Evolutionary conservation across 805 yeast genomes (phyloP), one percentile per base, ranked within the genome.

Genomic region (Metschnikowia corniflorae): DNA sequence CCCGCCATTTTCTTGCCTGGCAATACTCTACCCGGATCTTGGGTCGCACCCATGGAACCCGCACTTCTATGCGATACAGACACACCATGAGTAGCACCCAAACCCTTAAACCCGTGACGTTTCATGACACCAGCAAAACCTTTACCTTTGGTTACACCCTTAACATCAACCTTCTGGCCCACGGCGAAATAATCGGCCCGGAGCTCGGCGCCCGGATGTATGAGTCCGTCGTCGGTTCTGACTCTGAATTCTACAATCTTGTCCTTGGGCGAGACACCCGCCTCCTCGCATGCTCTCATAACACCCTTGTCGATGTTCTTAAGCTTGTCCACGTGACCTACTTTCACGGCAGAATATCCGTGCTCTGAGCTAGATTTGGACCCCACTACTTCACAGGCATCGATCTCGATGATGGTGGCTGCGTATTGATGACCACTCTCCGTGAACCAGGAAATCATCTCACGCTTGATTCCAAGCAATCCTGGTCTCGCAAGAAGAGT

Each of bases 1-100:
- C 98, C 98, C 24, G 97, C 95, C 98, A 93, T 91, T 65, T 88
- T 91, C 68, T 86, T 89, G 16, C 97, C 97, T 12, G 97, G 97
- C 44, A 88, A 70, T 35, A 88, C 86, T 70, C 98, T 84, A 55
- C 96, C 97, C 10, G 98, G 98, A 44, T 86, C 83, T 49, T 93
- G 95, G 55, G 86, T 85, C 61, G 82, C 87, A 77, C 98, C 98
- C 53, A 84, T 88, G 21, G 97, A 89, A 75, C 98, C 98, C 53
- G 95, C 95, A 40, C 88, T 80, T 74, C 98, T 83, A 61, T 93
- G 97, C 24, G 91, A 82, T 33, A 76, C 70, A 19, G 98, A 86
- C 17, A 86, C 89, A 83, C 98, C 98, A 62, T 93, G 98, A 1
- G 97, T 73, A 6, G 97, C 97, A 28, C 78, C 76, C 61, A 85